Percentiles rank a stretch among this genome's conserved stretches.
These are phyloP conservation scores for Globisporangium nagaii DNA, from an alignment of 352 stramenopile genomes.

Conservation along the genomic window DNA sequence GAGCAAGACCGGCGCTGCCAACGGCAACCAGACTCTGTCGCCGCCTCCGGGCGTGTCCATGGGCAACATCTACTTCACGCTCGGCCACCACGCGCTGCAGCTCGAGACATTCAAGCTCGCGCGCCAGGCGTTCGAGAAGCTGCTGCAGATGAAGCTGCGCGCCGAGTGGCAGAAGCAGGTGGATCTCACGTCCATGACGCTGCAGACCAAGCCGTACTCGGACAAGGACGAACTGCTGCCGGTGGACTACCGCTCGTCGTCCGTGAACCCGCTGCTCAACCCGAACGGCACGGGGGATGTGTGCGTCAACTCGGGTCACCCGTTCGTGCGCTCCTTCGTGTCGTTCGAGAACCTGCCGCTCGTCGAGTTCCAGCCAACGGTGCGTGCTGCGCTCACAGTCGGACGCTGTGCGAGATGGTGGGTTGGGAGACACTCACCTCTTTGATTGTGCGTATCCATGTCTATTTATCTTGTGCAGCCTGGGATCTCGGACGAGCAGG, in stretches of 20 bases:
- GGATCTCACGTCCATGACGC: constrained; percentile 89
- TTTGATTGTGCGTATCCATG: neutral
- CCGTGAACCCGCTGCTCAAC: constrained; percentile 91
- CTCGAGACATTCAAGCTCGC: constrained; percentile 93
- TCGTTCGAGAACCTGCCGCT: constrained; percentile 95
- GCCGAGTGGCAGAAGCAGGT: constrained; percentile 81
- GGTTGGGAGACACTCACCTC: neutral
- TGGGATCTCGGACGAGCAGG: constrained; percentile 77
- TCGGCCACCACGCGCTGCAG: constrained; percentile 89
- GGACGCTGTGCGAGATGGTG: too few relatives aligned
- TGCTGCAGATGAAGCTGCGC: constrained; percentile 87
- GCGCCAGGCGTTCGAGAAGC: constrained; percentile 89
- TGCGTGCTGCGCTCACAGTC: constrained; percentile 25
- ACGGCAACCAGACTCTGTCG: constrained; percentile 7
- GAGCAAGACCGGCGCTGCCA: constrained; percentile 13
- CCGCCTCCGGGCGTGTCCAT: constrained; percentile 84
- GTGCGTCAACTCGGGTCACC: constrained; percentile 91
- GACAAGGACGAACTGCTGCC: constrained; percentile 92
- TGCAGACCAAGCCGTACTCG: constrained; percentile 90
- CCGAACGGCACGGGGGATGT: constrained; percentile 83
- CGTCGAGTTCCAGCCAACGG: constrained; percentile 89
- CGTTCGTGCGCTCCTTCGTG: constrained; percentile 93
- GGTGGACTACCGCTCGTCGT: constrained; percentile 93
- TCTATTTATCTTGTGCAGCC: constrained; percentile 20
- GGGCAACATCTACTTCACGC: constrained; percentile 91